Evolutionary conservation across 257 asterid species (phyloP), one percentile per base, ranked within the genome.

Genomic region (Solanum megistacrolobum): DNA sequence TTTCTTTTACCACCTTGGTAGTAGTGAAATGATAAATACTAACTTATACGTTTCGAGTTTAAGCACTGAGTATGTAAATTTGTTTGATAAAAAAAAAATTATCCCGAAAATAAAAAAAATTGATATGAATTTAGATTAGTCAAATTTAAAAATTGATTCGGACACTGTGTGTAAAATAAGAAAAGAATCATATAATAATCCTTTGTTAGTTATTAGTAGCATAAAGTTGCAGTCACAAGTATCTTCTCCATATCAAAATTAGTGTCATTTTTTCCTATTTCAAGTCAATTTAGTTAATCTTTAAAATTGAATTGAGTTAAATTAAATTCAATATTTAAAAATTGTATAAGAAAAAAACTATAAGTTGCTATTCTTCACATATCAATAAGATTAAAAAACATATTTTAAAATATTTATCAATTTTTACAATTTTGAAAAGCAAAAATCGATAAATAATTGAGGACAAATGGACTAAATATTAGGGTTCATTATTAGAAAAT

Each of bases 31-130:
- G 34, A 6, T 66, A 9, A 66, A 9, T 66, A 25, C 0, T 66
- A 6, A 12, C 0, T 66, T 2, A 0, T 2, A 25, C 0, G 0
- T n/a, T 3, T 25, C 0, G 4, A 25, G 2, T 66, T 66, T 1
- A 11, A 25, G 34, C 34, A 66, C 0, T 1, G 1, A 11, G 5
- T 66, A 12, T 12, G 7, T 5, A 65, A 11, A 2, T 12, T 65
- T 2, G 1, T 25, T 25, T 25, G 1, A 2, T 5, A 25, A 25
- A 4, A 0, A 0, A 0, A n/a, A n/a, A n/a, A n/a, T n/a, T n/a
- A 4, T 9, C 3, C 3, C 0, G 0, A 25, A 25, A 25, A 11
- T 11, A 9, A 25, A 11, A n/a, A 1, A 2, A 12, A 1, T 66
- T 0, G 1, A 12, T 2, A 12, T 0, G 0, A 66, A 66, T 1